Percentiles rank a stretch among this genome's conserved stretches.
Conservation (phyloP, 1,284 basidiomycete genomes). For the Wallemia mellicola region DNA sequence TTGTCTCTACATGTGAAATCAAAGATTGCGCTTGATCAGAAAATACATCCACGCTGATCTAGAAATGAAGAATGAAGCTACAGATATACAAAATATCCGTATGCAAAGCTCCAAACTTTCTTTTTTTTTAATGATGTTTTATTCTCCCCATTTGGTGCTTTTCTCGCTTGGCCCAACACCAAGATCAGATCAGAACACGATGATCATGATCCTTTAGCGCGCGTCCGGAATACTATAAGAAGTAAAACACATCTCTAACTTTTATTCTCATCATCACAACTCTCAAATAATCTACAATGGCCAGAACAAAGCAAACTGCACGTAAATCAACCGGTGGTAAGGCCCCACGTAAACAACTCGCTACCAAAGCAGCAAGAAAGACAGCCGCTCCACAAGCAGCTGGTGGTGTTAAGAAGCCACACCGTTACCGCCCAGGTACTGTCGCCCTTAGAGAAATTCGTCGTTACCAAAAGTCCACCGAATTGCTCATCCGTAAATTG, state of each 20-base stretch:
- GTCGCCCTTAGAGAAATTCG: slow-evolving; percentile 12
- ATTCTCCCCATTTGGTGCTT: no score
- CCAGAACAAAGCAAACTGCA: slow-evolving; percentile 31
- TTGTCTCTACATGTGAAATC: no score
- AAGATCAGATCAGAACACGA: no score
- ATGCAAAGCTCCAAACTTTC: no score
- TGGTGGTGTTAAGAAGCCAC: slow-evolving; percentile 6
- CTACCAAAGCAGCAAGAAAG: slow-evolving; percentile 40
- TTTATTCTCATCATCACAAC: neutral
- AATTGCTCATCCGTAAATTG: slow-evolving; percentile 13
- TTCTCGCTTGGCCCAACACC: no score
- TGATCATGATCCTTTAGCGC: neutral
- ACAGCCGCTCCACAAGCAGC: slow-evolving; percentile 14
- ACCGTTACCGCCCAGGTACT: slow-evolving; percentile 11
- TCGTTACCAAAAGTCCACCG: slow-evolving; percentile 12
- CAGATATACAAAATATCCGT: no score
- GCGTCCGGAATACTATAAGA: neutral
- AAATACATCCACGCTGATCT: no score
- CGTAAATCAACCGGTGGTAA: slow-evolving; percentile 58
- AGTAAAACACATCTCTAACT: neutral
- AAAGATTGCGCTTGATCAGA: no score
- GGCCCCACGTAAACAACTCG: slow-evolving; percentile 67
- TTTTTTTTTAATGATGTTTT: no score
- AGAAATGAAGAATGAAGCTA: no score
- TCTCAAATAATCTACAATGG: slow-evolving; percentile 11